Percentiles rank a stretch among this genome's conserved stretches.
Evolutionary conservation across 805 yeast genomes (phyloP).

Genomic region (Lachancea quebecensis): DNA sequence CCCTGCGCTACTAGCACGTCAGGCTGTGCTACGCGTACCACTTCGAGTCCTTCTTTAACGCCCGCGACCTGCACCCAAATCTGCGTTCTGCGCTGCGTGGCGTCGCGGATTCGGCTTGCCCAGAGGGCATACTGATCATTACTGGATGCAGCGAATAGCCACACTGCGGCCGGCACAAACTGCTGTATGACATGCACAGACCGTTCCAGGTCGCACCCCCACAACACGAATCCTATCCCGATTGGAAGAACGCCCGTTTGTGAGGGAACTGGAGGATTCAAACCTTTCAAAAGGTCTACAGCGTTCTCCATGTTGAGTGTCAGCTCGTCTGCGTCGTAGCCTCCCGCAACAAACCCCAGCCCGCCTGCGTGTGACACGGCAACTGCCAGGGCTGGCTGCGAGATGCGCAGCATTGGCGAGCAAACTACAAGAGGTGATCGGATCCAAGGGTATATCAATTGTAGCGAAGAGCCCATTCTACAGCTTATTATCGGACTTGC

Average conservation of each 20-base stretch:
- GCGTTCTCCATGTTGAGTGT: background rate
- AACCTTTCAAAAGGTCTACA: background rate
- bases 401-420: background rate
- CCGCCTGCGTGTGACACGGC: background rate
- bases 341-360: background rate
- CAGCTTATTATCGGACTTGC: too few species aligned
- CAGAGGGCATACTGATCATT: background rate
- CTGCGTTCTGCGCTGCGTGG: background rate
- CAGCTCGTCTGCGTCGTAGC: background rate
- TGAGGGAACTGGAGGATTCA: background rate
- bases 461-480: background rate
- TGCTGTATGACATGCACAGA: background rate
- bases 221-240: background rate
- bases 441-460: background rate
- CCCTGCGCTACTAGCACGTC: background rate
- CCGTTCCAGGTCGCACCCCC: conserved; percentile 1
- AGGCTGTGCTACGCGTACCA: background rate
- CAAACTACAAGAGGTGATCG: background rate
- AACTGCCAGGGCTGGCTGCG: background rate
- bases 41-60: background rate
- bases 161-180: background rate
- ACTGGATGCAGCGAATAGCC: background rate
- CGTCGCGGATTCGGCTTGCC: background rate
- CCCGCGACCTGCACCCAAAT: background rate
- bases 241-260: background rate